Base-by-base conservation (phyloP, 306 rosid species). In the Ceratonia siliqua region DNA sequence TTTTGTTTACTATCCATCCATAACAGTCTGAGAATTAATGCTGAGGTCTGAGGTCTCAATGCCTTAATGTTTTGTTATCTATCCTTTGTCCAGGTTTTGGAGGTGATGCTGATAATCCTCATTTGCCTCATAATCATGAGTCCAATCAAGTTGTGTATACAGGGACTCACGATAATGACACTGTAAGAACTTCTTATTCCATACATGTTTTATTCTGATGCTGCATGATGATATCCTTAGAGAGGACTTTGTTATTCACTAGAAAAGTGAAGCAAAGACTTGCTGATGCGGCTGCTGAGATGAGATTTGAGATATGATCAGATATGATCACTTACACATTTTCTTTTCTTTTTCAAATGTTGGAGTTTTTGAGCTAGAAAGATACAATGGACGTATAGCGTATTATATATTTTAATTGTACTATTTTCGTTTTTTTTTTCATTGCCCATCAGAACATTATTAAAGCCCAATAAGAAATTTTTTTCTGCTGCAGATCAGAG, bases 111-210 rank as follows among this genome's bases (percentile, higher is more conserved):
- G 62, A 69, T 52, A 94, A 91, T 68, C 97, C 97, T 78, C 97
- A 91, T 86, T 78, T 91, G 78, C 97, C 94, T 15, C 98, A 91
- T 86, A 94, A 94, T 88, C 98, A 94, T n/a, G 94, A 94, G 79
- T 41, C 65, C 71, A 94, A 89, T 81, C 98, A 94, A 88, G 91
- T 91, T 69, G 96, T 94, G 68, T 94, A 94, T 80, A 87, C 97
- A 20, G 98, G 98, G 85, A 94, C 98, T 81, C 97, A 91, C 62
- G 97, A 94, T 70, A 91, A 94, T 87, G 98, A 94, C 85, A 94
- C 98, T 0, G 97, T 91, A 88, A 76, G 68, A 62, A 59, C 68
- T 78, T 77, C 32, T 80, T 75, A 25, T 62, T 68, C 72, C 53
- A 57, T 65, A 43, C 53, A 72, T 77, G 32, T 67, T 57, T 32